Conservation (phyloP, 805 yeast species). For the Candida caryicola region DNA sequence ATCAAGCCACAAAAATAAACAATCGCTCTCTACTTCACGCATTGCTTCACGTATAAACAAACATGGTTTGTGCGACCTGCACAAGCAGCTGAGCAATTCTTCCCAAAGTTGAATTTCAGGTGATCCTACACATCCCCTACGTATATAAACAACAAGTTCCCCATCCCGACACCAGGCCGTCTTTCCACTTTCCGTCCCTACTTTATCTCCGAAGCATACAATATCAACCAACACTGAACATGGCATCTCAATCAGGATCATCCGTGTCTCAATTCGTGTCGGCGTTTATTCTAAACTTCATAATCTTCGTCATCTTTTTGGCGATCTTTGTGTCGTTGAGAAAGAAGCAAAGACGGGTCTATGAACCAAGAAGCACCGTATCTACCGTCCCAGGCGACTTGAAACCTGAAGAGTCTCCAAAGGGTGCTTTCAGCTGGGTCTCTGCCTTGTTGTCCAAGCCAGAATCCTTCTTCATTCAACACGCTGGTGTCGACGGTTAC, state of each 20-base stretch:
- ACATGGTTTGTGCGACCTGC: too few relatives aligned
- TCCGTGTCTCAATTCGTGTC: constrained; percentile 52
- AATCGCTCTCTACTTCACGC: too few relatives aligned
- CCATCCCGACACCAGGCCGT: neutral
- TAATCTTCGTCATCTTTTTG: constrained; percentile 41
- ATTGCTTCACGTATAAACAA: too few relatives aligned
- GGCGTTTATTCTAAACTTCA: constrained; percentile 43
- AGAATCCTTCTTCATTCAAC: constrained; percentile 62
- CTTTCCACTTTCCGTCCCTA: too few relatives aligned
- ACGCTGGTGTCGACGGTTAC: constrained; percentile 73
- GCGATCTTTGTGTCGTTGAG: constrained; percentile 40
- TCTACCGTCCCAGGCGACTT: constrained; percentile 46
- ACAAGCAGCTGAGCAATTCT: neutral
- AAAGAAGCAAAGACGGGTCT: constrained; percentile 45
- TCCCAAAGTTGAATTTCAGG: neutral
- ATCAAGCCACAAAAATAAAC: too few relatives aligned
- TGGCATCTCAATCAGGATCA: constrained; percentile 10
- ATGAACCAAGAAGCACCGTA: constrained; percentile 50
- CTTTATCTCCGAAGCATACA: too few relatives aligned
- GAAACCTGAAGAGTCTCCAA: constrained; percentile 42
- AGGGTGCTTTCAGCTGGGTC: constrained; percentile 56
- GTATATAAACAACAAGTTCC: neutral
- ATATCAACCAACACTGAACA: constrained; percentile 2
- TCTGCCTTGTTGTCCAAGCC: constrained; percentile 50
- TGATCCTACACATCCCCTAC: neutral